Conservation (phyloP, 306 rosid genomes). For the Corylus avellana region DNA sequence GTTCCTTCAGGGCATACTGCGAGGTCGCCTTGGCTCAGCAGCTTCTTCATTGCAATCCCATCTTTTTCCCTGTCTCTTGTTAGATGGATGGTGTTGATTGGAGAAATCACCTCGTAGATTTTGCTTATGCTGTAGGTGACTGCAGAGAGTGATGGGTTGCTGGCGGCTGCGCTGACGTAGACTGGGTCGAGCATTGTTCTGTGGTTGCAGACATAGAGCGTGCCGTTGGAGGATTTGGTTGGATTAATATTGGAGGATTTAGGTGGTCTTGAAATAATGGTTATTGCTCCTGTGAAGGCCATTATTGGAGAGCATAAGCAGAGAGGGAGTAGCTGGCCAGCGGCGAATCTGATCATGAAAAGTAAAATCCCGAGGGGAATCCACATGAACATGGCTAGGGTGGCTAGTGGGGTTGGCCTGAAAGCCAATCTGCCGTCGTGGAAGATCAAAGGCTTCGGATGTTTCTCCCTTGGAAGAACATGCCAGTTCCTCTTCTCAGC, state of each 20-base stretch:
- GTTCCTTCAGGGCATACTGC: slow-evolving; percentile 88
- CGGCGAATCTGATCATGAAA: slow-evolving; percentile 38
- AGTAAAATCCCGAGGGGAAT: slow-evolving; percentile 56
- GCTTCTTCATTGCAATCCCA: slow-evolving; percentile 39
- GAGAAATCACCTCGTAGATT: slow-evolving; percentile 50
- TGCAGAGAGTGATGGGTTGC: slow-evolving; percentile 41
- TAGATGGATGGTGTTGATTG: slow-evolving; percentile 50
- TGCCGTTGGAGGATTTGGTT: slow-evolving; percentile 30
- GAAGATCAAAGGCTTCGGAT: slow-evolving; percentile 62
- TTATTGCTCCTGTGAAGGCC: slow-evolving; percentile 56
- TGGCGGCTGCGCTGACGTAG: slow-evolving; percentile 33
- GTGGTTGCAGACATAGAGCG: slow-evolving; percentile 68
- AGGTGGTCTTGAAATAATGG: slow-evolving; percentile 30
- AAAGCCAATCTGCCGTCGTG: slow-evolving; percentile 83
- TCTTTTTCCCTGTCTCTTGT: slow-evolving; percentile 57
- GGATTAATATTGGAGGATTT: not conserved
- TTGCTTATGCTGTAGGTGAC: slow-evolving; percentile 68
- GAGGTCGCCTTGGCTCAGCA: slow-evolving; percentile 47
- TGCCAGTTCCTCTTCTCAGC: slow-evolving; percentile 58
- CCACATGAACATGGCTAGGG: slow-evolving; percentile 60
- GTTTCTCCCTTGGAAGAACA: slow-evolving; percentile 50
- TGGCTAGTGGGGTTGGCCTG: slow-evolving; percentile 48
- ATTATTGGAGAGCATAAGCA: slow-evolving; percentile 47
- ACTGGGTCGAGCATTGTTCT: slow-evolving; percentile 79
- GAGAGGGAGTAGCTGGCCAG: slow-evolving; percentile 41